These are phyloP conservation scores for Epicoccum sorghinum DNA, from an alignment of 2,329 filamentous ascomycete species.

Conservation along the genomic window DNA sequence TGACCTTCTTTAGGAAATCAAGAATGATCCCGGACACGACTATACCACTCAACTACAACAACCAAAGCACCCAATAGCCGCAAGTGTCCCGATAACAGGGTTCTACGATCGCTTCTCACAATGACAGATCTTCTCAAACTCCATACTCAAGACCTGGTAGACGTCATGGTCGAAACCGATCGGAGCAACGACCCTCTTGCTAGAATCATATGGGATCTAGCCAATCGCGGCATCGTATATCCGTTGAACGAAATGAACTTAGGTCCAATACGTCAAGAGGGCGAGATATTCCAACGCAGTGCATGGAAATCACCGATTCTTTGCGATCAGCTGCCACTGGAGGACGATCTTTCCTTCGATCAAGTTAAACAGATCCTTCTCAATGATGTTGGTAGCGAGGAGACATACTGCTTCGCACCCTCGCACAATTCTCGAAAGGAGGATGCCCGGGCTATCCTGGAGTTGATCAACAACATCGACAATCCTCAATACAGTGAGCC, in stretches of 20 bases:
- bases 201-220: neutral
- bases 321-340: neutral
- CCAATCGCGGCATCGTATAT: conserved; percentile 2
- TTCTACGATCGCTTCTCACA: neutral
- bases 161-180: conserved; percentile 19
- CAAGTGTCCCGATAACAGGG: too few relatives aligned
- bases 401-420: conserved; percentile 14
- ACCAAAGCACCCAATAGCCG: too few relatives aligned
- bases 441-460: conserved; percentile 7
- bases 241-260: conserved; percentile 12
- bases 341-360: neutral
- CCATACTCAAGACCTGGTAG: conserved; percentile 15
- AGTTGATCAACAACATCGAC: conserved; percentile 16
- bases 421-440: conserved; percentile 4
- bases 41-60: too few relatives aligned
- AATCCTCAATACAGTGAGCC: conserved; percentile 6
- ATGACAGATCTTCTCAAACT: conserved; percentile 1
- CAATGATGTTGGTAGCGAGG: conserved; percentile 12
- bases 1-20: too few relatives aligned
- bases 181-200: conserved; percentile 6
- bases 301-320: conserved; percentile 15
- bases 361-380: conserved; percentile 9
- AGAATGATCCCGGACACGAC: too few relatives aligned
- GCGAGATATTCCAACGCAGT: neutral
- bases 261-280: conserved; percentile 4